Evolutionary conservation across 106 monocot species (phyloP).

Genomic region (Amphibolis antarctica): DNA sequence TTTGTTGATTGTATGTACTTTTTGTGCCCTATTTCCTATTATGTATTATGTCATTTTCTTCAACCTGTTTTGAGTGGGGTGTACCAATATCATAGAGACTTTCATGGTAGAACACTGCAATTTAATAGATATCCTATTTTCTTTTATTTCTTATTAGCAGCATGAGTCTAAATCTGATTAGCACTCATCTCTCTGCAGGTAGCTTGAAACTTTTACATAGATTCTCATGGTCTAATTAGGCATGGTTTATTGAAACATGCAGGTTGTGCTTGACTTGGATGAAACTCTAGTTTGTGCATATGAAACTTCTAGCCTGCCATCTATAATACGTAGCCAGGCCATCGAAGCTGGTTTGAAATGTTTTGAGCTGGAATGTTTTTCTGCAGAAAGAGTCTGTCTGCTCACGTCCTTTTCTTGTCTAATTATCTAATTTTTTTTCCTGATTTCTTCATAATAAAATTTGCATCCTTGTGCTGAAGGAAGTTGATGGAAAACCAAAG

Average conservation of each 20-base stretch:
- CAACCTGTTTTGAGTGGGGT: too few relatives aligned
- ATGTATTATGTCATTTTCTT: background rate
- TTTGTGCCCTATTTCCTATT: too few relatives aligned
- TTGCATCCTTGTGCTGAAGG: conserved; percentile 12
- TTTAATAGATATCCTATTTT: background rate
- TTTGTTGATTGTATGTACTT: too few relatives aligned
- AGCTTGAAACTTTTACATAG: too few relatives aligned
- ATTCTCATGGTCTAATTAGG: background rate
- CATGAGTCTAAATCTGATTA: background rate
- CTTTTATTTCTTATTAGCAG: too few relatives aligned
- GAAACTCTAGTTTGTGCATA: conserved; percentile 96
- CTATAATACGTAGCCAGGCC: conserved; percentile 53
- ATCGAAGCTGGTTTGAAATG: conserved; percentile 74
- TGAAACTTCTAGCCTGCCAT: conserved; percentile 67
- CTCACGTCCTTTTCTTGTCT: background rate
- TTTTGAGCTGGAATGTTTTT: conserved; percentile 79
- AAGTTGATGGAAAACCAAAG: conserved; percentile 33
- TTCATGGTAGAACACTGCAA: background rate
- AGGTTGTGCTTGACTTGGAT: conserved; percentile 91
- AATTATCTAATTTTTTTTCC: background rate
- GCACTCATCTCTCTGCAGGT: background rate
- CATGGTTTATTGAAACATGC: conserved; percentile 6
- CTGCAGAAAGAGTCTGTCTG: conserved; percentile 58
- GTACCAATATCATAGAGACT: too few relatives aligned
- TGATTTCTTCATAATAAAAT: background rate